These are phyloP conservation scores for Henningerozyma blattae DNA, from an alignment of 805 yeast species.

Conservation along the genomic window DNA sequence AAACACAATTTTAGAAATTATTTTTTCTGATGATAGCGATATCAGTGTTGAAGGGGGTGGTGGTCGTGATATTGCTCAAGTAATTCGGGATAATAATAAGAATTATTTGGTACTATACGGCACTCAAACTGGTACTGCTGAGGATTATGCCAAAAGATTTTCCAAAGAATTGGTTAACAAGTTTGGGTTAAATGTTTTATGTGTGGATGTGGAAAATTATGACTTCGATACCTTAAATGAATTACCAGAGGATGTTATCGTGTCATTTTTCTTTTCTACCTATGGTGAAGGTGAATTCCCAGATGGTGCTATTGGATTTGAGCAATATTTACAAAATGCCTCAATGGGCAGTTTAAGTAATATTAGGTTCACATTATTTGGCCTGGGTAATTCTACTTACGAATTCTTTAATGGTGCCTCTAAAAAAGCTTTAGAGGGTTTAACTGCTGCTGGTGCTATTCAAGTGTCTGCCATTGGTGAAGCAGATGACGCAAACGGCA, in stretches of 20 bases:
- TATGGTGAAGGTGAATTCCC: constrained; percentile 99
- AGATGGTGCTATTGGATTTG: constrained; percentile 75
- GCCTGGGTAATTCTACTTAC: constrained; percentile 90
- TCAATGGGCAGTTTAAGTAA: constrained; percentile 39
- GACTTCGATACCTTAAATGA: constrained; percentile 69
- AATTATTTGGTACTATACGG: constrained; percentile 76
- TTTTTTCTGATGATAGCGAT: constrained; percentile 27
- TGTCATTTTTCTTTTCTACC: constrained; percentile 76
- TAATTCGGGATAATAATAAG: constrained; percentile 49
- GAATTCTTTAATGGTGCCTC: constrained; percentile 85
- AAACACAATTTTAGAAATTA: constrained; percentile 5
- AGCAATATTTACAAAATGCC: constrained; percentile 45
- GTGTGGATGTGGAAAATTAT: constrained; percentile 79
- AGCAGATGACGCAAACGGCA: constrained; percentile 93
- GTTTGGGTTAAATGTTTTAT: constrained; percentile 72
- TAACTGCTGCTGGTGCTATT: constrained; percentile 56
- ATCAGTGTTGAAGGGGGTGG: constrained; percentile 26
- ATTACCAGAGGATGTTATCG: constrained; percentile 43
- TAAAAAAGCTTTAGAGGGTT: constrained; percentile 39
- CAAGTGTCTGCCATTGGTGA: constrained; percentile 64
- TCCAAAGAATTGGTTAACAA: constrained; percentile 78
- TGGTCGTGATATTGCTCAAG: constrained; percentile 47
- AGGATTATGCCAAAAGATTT: constrained; percentile 85
- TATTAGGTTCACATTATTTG: constrained; percentile 66
- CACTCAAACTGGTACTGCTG: constrained; percentile 99